Evolutionary conservation across 1,284 basidiomycete genomes (phyloP).

Genomic region (Sporisorium scitamineum): DNA sequence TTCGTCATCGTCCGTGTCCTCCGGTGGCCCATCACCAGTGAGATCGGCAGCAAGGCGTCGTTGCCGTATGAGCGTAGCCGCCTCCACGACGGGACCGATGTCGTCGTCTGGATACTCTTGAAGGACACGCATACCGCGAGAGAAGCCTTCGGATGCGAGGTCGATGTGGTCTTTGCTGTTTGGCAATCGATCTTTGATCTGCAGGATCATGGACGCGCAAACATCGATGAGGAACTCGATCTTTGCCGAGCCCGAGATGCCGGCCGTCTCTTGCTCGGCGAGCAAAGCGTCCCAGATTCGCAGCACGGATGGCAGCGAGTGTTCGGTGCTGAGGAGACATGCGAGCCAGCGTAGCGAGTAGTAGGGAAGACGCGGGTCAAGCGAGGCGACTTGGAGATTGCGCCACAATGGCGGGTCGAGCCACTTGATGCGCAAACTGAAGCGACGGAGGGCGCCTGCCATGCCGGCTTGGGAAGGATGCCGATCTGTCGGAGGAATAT

Average conservation of each 20-base stretch:
- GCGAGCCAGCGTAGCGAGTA: constrained; percentile 68
- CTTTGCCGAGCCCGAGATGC: constrained; percentile 41
- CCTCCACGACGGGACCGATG: constrained; percentile 57
- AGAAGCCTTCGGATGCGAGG: constrained; percentile 55
- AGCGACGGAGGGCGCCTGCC: constrained; percentile 53
- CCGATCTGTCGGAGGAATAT: constrained; percentile 11
- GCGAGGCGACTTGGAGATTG: constrained; percentile 38
- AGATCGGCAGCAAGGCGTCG: constrained; percentile 59
- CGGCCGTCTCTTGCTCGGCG: constrained; percentile 48
- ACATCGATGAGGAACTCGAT: constrained; percentile 66
- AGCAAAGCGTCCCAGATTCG: constrained; percentile 65
- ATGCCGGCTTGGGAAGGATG: constrained; percentile 45
- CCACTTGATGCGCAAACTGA: constrained; percentile 57
- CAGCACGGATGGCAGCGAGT: constrained; percentile 58
- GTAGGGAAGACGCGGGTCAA: constrained; percentile 65
- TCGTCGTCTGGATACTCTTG: constrained; percentile 62
- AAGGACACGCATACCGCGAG: constrained; percentile 52
- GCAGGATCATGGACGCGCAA: constrained; percentile 62
- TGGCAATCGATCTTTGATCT: constrained; percentile 36
- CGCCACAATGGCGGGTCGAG: constrained; percentile 58
- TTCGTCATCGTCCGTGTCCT: constrained; percentile 41
- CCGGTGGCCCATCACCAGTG: constrained; percentile 60
- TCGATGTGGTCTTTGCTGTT: constrained; percentile 25
- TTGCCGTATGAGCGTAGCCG: constrained; percentile 53
- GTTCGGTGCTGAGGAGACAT: constrained; percentile 63